Percentiles rank a stretch among this genome's conserved stretches.
These are phyloP conservation scores for Colletotrichum sp. DNA, from an alignment of 2,329 filamentous ascomycete genomes.

Conservation along the genomic window DNA sequence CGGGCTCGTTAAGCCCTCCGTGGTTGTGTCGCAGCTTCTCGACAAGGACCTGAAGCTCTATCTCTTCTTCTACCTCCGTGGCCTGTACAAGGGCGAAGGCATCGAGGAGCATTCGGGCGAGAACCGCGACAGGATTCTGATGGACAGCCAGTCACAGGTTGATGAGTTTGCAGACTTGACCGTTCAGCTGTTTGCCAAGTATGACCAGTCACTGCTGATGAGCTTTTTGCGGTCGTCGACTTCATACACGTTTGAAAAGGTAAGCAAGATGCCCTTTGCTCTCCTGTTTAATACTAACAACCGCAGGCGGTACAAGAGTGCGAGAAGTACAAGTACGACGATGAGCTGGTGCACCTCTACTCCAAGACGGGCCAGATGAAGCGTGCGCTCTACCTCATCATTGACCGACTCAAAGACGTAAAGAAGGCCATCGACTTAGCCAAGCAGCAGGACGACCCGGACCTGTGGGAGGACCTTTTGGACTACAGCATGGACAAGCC, in stretches of 20 bases:
- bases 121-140: conserved; percentile 60
- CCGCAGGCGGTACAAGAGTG: conserved; percentile 74
- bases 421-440: conserved; percentile 93
- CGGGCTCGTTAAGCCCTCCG: conserved; percentile 78
- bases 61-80: conserved; percentile 89
- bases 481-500: conserved; percentile 98
- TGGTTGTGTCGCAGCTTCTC: conserved; percentile 80
- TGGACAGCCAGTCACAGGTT: conserved; percentile 72
- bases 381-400: conserved; percentile 88
- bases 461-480: conserved; percentile 93
- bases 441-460: conserved; percentile 89
- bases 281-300: neutral
- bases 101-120: conserved; percentile 59
- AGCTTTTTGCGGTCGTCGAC: conserved; percentile 85
- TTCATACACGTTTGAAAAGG: conserved; percentile 85
- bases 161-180: conserved; percentile 88
- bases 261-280: conserved; percentile 26
- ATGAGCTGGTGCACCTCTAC: conserved; percentile 93
- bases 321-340: conserved; percentile 79
- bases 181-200: conserved; percentile 84
- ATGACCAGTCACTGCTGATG: conserved; percentile 82
- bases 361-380: conserved; percentile 96
- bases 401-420: conserved; percentile 90
- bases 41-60: conserved; percentile 73
- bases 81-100: conserved; percentile 81